These are phyloP conservation scores for Citrus hindsii DNA, from an alignment of 345 rosid genomes.

Conservation along the genomic window DNA sequence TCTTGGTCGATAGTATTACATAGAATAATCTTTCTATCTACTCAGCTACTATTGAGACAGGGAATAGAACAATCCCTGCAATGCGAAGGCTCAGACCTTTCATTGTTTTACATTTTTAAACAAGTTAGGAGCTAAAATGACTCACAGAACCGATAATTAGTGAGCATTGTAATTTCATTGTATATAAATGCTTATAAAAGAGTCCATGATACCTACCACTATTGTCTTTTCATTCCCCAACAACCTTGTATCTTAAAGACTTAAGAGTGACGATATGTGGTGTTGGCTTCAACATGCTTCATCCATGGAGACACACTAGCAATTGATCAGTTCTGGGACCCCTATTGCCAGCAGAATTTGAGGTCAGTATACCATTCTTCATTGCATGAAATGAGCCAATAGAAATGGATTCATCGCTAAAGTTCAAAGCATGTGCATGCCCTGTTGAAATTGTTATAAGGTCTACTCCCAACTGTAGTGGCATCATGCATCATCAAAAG, in stretches of 20 bases:
- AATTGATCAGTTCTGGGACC: not conserved
- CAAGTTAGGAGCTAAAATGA: not conserved
- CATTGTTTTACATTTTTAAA: not conserved
- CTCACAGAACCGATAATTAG: constrained; percentile 12
- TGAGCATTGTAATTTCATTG: constrained; percentile 14
- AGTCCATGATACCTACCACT: constrained; percentile 22
- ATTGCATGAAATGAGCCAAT: too few species aligned
- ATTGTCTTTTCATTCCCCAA: constrained; percentile 33
- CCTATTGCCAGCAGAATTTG: too few species aligned
- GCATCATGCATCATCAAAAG: constrained; percentile 71
- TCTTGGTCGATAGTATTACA: not conserved
- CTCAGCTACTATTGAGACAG: constrained; percentile 27
- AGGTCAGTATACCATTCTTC: too few species aligned
- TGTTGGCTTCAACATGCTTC: constrained; percentile 42
- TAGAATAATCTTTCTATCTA: constrained; percentile 35
- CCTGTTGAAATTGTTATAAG: constrained; percentile 29
- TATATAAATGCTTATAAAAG: not conserved
- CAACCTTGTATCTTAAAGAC: constrained; percentile 21
- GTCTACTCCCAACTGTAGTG: constrained; percentile 58
- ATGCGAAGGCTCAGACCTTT: not conserved
- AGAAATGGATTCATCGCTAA: constrained; percentile 16
- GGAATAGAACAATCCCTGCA: constrained; percentile 11
- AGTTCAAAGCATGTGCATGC: fast-evolving
- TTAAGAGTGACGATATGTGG: constrained; percentile 23
- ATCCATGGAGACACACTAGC: constrained; percentile 42